Evolutionary conservation across 2,329 filamentous ascomycete species (phyloP).

Genomic region (Colletotrichum cordylinicola): DNA sequence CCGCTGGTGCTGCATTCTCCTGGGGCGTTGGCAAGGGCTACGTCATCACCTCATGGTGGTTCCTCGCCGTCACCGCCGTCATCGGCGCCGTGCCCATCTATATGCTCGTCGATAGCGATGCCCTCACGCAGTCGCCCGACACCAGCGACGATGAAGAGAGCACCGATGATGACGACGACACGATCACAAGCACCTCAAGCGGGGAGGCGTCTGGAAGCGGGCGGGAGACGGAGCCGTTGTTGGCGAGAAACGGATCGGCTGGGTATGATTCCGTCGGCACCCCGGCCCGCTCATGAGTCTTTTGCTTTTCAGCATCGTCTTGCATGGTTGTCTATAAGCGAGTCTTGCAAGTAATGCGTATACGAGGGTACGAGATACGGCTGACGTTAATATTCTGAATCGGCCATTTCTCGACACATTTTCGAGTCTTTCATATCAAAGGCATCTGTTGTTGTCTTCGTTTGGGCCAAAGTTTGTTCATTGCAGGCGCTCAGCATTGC

Average conservation of each 20-base stretch:
- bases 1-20: constrained; percentile 75
- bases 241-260: not conserved
- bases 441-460: not conserved
- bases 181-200: constrained; percentile 18
- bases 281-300: not conserved
- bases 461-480: not conserved
- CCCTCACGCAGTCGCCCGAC: constrained; percentile 51
- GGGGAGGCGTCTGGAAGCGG: not conserved
- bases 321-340: not conserved
- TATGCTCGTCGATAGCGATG: constrained; percentile 77
- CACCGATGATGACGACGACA: constrained; percentile 28
- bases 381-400: not conserved
- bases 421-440: not conserved
- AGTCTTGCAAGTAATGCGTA: not conserved
- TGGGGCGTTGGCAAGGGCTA: constrained; percentile 79
- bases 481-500: constrained; percentile 1
- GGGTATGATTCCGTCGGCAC: constrained; percentile 6
- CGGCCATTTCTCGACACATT: not conserved
- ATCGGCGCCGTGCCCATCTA: constrained; percentile 75
- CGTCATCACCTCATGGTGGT: constrained; percentile 82
- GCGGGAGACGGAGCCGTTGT: constrained; percentile 6
- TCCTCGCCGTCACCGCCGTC: constrained; percentile 67
- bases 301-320: not conserved
- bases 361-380: not conserved
- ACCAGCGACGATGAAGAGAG: constrained; percentile 37